Base-by-base conservation (phyloP, 192 early-diverging fungal species). In the Chytriomyces hyalinus region DNA sequence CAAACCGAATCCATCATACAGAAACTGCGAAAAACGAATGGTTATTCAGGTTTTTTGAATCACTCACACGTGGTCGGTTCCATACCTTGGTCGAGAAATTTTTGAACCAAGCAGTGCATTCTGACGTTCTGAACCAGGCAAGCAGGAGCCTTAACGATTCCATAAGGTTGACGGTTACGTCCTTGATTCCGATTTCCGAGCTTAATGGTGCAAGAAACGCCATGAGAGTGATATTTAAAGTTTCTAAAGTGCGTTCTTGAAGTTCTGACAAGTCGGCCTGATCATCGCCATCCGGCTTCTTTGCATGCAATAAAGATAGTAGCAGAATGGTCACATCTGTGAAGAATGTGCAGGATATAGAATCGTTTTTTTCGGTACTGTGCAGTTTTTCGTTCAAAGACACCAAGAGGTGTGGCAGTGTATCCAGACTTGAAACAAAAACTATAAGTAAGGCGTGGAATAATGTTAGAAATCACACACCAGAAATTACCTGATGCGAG, bases 401-500 rank as follows among this genome's bases (percentile, higher is more conserved):
- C 53, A 26, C 17, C 49, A 70, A 48, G 8, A 15, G 17, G 22
- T 9, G 6, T 36, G 53, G 9, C 9, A 73, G 60, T 22, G 7
- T 61, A 11, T 73, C 71, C 6, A 65, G 64, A 65, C 36, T 65
- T 28, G 26, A 65, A 28, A 5, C n/a, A 28, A 24, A 28, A 65
- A 28, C n/a, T 1, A 65, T 4, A 65, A 65, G 3, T 22, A 0
- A n/a, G 15, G 2, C 15, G 4, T n/a, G 57, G 22, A 60, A n/a
- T 2, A 2, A 60, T 17, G 2, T 5, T 60, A n/a, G 15, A 36
- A 36, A 36, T 36, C 36, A 36, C 36, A 36, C 36, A 0, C 36
- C 13, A 24, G 48, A 68, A 1, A 13, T 48, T 73, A 80, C 81
- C 80, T 84, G 69, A 84, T 80, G 43, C 67, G 57, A 20, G 80